Evolutionary conservation across 108 stramenopile species (phyloP).

Genomic region (Stephanodiscus triporus): DNA sequence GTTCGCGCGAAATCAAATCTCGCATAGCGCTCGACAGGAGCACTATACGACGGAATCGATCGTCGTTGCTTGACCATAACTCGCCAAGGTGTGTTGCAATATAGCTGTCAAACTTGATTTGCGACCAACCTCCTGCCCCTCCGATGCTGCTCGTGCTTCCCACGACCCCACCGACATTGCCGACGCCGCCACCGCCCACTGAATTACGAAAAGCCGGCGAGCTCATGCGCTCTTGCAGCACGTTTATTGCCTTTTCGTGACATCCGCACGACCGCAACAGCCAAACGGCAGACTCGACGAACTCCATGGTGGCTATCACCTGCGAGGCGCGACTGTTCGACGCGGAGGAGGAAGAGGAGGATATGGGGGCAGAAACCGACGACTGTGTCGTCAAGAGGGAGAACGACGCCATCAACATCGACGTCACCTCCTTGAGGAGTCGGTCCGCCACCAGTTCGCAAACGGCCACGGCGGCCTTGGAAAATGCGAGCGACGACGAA

Average conservation of each 20-base stretch:
- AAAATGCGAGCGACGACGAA: constrained; percentile 10
- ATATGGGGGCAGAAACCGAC: background rate
- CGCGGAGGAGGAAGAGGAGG: constrained; percentile 20
- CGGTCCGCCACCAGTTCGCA: constrained; percentile 71
- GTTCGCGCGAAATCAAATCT: constrained; percentile 76
- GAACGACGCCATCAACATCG: constrained; percentile 20
- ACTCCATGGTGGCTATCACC: constrained; percentile 57
- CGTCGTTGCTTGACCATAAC: constrained; percentile 71
- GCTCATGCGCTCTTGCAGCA: constrained; percentile 60
- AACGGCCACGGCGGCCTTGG: constrained; percentile 61
- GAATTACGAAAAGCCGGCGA: constrained; percentile 48
- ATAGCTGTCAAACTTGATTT: constrained; percentile 89
- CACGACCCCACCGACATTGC: constrained; percentile 30
- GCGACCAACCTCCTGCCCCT: constrained; percentile 67
- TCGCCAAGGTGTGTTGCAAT: constrained; percentile 84
- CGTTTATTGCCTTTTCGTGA: constrained; percentile 78
- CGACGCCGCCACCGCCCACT: constrained; percentile 15
- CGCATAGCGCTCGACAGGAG: constrained; percentile 65
- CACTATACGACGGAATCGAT: constrained; percentile 67
- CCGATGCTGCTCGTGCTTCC: constrained; percentile 11
- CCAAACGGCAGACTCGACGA: constrained; percentile 86
- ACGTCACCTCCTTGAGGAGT: constrained; percentile 58
- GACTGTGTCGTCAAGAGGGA: constrained; percentile 37
- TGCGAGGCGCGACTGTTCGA: constrained; percentile 34
- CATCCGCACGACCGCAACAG: constrained; percentile 79